Evolutionary conservation across 331 rosid species (phyloP).

Genomic region (Ulmus americana): DNA sequence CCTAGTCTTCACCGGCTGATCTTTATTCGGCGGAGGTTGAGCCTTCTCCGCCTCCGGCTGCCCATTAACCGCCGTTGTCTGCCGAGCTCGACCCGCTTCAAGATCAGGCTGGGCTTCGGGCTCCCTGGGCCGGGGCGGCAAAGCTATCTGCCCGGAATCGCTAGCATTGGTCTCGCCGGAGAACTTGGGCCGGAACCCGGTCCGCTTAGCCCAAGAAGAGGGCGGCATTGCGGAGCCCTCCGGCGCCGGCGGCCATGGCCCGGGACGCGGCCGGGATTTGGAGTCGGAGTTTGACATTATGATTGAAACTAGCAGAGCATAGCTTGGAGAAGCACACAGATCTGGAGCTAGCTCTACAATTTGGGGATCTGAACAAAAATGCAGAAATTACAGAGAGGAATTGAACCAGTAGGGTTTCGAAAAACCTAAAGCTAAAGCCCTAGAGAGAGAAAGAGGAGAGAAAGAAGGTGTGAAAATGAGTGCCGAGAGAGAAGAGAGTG

Average conservation of each 20-base stretch:
- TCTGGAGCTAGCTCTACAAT: constrained; percentile 29
- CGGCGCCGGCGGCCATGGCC: constrained; percentile 71
- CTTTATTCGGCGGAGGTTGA: constrained; percentile 34
- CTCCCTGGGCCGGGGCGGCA: constrained; percentile 38
- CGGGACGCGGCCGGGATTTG: constrained; percentile 54
- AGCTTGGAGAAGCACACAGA: constrained; percentile 31
- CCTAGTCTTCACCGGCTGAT: constrained; percentile 53
- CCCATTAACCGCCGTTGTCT: constrained; percentile 31
- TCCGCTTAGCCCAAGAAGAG: constrained; percentile 87
- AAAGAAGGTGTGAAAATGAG: constrained; percentile 11
- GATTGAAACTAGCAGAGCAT: constrained; percentile 29
- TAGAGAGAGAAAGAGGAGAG: constrained; percentile 11
- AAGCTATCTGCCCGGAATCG: constrained; percentile 54
- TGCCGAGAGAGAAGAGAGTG: not conserved
- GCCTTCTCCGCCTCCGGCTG: constrained; percentile 30
- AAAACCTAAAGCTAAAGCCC: constrained; percentile 3
- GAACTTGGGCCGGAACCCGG: constrained; percentile 86
- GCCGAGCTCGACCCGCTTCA: constrained; percentile 50
- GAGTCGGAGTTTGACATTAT: constrained; percentile 60
- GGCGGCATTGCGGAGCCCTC: constrained; percentile 65
- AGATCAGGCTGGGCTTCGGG: constrained; percentile 41
- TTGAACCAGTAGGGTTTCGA: constrained; percentile 17
- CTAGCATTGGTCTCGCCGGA: constrained; percentile 81
- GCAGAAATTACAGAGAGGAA: not conserved
- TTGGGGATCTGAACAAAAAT: not conserved